Conservation (phyloP, 2,329 filamentous ascomycete species). For the Cercospora sojina region DNA sequence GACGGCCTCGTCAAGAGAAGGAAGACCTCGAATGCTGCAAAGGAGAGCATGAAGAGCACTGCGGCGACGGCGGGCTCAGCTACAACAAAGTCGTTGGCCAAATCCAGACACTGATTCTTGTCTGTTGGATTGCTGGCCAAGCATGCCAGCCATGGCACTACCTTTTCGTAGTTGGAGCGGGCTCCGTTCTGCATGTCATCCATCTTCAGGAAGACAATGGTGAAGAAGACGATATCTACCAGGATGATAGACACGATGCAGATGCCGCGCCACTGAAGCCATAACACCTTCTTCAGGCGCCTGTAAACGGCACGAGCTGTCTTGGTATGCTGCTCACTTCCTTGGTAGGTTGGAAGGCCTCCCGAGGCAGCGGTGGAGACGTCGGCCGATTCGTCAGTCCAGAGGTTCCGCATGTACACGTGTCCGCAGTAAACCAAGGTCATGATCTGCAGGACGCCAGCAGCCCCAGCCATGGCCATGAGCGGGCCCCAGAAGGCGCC, state of each 20-base stretch:
- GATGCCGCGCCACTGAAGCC: slow-evolving; percentile 92
- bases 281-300: slow-evolving; percentile 79
- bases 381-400: slow-evolving; percentile 62
- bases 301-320: slow-evolving; percentile 85
- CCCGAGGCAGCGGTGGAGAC: slow-evolving; percentile 60
- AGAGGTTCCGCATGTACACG: slow-evolving; percentile 82
- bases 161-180: slow-evolving; percentile 56
- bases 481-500: slow-evolving; percentile 88
- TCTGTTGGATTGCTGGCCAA: slow-evolving; percentile 59
- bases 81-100: slow-evolving; percentile 64
- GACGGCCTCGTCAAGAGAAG: slow-evolving; percentile 77
- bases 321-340: slow-evolving; percentile 72
- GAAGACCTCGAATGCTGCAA: slow-evolving; percentile 79
- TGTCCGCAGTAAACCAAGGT: slow-evolving; percentile 90
- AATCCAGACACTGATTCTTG: slow-evolving; percentile 63
- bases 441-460: slow-evolving; percentile 75
- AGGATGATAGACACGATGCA: slow-evolving; percentile 87
- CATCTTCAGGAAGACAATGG: slow-evolving; percentile 84
- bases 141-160: slow-evolving; percentile 69
- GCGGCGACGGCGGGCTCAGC: slow-evolving; percentile 75
- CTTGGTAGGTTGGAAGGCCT: slow-evolving; percentile 67
- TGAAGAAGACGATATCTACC: slow-evolving; percentile 89
- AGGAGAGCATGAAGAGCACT: slow-evolving; percentile 76
- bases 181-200: slow-evolving; percentile 66
- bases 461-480: slow-evolving; percentile 71